phyloP scores from a whole-genome alignment of 768 basidiomycete genomes.

The Lactarius tabidus region DNA sequence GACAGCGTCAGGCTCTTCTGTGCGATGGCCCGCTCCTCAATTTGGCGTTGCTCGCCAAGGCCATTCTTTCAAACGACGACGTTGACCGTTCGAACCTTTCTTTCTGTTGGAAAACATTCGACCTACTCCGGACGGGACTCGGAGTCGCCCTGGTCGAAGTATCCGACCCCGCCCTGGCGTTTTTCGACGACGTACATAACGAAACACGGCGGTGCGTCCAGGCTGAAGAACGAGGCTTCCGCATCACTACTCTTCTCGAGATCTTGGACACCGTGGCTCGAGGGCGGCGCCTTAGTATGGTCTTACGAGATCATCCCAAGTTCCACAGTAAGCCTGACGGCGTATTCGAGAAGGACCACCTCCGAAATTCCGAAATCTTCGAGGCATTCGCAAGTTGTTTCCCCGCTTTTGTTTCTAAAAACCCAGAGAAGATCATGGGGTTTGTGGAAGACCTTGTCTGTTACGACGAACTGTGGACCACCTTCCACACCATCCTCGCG shows the following conservation, averaged over 20 bases:
- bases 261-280: background rate
- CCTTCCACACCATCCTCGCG: background rate
- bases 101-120: no score
- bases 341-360: slow-evolving; percentile 8
- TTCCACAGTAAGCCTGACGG: slow-evolving; percentile 3
- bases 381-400: slow-evolving; percentile 7
- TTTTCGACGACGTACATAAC: background rate
- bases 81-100: no score
- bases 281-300: background rate
- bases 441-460: slow-evolving; percentile 5
- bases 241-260: background rate
- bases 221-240: background rate
- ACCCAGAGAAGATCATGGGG: background rate
- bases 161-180: no score
- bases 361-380: slow-evolving; percentile 3
- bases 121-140: no score
- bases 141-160: no score
- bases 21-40: no score
- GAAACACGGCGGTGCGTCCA: background rate
- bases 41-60: no score
- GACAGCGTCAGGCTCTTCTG: no score
- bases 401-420: background rate
- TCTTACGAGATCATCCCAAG: background rate
- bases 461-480: slow-evolving; percentile 9
- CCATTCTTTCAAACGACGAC: no score